Conservation (phyloP, 495 filamentous ascomycete species). For the Podospora fimiseda region DNA sequence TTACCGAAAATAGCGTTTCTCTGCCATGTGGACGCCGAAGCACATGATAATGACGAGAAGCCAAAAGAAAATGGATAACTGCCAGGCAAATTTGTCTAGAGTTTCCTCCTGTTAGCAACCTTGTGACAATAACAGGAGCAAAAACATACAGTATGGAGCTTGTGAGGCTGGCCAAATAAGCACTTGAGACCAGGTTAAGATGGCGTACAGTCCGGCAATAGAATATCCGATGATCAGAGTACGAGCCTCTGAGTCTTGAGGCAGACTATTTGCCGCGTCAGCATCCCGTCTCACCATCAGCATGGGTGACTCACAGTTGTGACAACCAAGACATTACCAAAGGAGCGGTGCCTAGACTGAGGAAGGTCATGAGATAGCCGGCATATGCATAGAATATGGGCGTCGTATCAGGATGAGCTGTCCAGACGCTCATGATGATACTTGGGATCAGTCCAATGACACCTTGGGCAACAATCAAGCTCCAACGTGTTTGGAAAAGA, state of each 20-base stretch:
- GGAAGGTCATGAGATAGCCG: slow-evolving; percentile 35
- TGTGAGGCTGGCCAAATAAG: slow-evolving; percentile 38
- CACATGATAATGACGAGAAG: slow-evolving; percentile 21
- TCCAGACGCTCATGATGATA: slow-evolving; percentile 37
- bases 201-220: slow-evolving; percentile 34
- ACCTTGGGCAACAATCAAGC: slow-evolving; percentile 33
- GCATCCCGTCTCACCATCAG: background rate
- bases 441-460: slow-evolving; percentile 33
- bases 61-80: slow-evolving; percentile 34
- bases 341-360: slow-evolving; percentile 33
- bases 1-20: background rate
- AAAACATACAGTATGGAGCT: slow-evolving; percentile 32
- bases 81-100: slow-evolving; percentile 37
- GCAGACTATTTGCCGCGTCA: slow-evolving; percentile 12
- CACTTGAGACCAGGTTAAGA: slow-evolving; percentile 36
- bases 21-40: background rate
- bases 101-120: slow-evolving; percentile 2
- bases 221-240: slow-evolving; percentile 35
- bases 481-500: slow-evolving; percentile 31
- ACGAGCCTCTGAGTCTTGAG: slow-evolving; percentile 35
- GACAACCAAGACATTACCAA: slow-evolving; percentile 37
- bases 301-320: slow-evolving; percentile 29
- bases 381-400: slow-evolving; percentile 30
- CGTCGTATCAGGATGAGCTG: slow-evolving; percentile 23
- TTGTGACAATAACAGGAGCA: background rate